Evolutionary conservation across 2,329 filamentous ascomycete species (phyloP), one percentile per base, ranked within the genome.

Genomic region (Ambrosiella xylebori): DNA sequence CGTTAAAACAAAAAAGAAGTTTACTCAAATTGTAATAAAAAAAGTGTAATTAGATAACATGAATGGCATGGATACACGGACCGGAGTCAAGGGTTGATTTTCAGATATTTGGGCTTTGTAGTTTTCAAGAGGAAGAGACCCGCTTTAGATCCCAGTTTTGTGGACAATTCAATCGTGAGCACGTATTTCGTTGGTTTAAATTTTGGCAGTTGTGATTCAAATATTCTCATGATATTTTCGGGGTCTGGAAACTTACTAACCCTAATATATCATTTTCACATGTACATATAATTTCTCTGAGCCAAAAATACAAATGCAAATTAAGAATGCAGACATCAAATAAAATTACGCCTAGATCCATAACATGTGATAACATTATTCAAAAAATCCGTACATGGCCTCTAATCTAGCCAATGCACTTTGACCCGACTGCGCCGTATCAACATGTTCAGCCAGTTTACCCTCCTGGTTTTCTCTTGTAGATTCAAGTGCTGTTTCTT

Each of bases 81-180:
- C 57, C 55, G 51, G 57, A 47, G 51, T 58, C 51, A 54, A 39
- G 15, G 57, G 40, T 55, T 58, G 52, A 59, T 59, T 59, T 58
- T 54, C 51, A 37, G 12, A 17, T 55, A 7, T 44, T 55, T 27
- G 39, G 12, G 15, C 13, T 50, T 54, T 54, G 49, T 53, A 53
- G 56, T 57, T 55, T 40, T 44, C 40, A 40, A 55, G 38, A 47
- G 49, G 56, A 41, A 53, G 49, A 57, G 47, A 57, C 47, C 54
- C 56, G 49, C 49, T 57, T 52, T 52, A 53, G 56, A 57, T 57
- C 38, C 41, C 49, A 53, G 56, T 54, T 53, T 19, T 45, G 27
- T 41, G 50, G 35, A 2, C 41, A 39, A 54, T 39, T 7, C 8
- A 27, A 35, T 35, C 8, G 47, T 36, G 47, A 35, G 9, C 47